phyloP scores from a whole-genome alignment of 176 grass and related monocot genomes.

The Sorghum bicolor region Sorghum_bicolor_NCBIv3 NC_012870.2:73453001-73453500 shows the following conservation, averaged over 20 bases:
- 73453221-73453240: slow-evolving; percentile 38
- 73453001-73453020: too few relatives aligned
- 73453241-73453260: background rate
- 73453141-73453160: background rate
- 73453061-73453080: background rate
- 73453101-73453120: background rate
- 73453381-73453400: background rate
- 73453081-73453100: background rate
- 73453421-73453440: too few relatives aligned
- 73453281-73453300: background rate
- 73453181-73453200: background rate
- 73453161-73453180: background rate
- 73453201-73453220: slow-evolving; percentile 1
- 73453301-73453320: slow-evolving; percentile 2
- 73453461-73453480: too few relatives aligned
- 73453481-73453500: too few relatives aligned
- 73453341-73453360: background rate
- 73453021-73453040: slow-evolving; percentile 19
- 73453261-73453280: background rate
- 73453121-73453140: background rate
- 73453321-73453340: background rate
- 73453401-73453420: background rate
- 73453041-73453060: background rate
- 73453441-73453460: too few relatives aligned
- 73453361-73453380: too few relatives aligned